Conservation (phyloP, 2,329 filamentous ascomycete genomes). For the Fusarium sp. region DNA sequence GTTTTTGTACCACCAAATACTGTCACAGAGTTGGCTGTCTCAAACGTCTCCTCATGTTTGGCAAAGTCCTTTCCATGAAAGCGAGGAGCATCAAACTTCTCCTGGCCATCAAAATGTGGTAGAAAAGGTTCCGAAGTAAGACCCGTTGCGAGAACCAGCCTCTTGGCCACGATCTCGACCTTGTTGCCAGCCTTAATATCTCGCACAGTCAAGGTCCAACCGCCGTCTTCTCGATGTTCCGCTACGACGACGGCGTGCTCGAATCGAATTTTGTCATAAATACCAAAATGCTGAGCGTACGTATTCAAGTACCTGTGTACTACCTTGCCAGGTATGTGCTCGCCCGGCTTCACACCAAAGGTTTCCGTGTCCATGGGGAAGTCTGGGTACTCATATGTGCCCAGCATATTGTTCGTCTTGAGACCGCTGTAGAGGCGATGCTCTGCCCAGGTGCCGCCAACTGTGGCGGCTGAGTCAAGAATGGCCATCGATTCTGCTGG, state of each 20-base stretch:
- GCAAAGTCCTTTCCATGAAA: conserved; percentile 67
- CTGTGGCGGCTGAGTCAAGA: conserved; percentile 69
- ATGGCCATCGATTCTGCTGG: conserved; percentile 70
- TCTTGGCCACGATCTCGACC: conserved; percentile 58
- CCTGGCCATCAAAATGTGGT: conserved; percentile 63
- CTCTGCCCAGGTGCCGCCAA: conserved; percentile 80
- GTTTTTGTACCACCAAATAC: conserved; percentile 76
- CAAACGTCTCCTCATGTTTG: conserved; percentile 58
- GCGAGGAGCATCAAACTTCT: conserved; percentile 61
- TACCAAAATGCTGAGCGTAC: conserved; percentile 61
- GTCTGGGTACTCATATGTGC: conserved; percentile 81
- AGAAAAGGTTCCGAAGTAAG: conserved; percentile 65
- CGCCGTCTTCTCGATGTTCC: conserved; percentile 59
- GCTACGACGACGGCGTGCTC: conserved; percentile 59
- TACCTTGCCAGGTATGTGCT: conserved; percentile 65
- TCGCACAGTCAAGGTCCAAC: conserved; percentile 56
- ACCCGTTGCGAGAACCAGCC: conserved; percentile 70
- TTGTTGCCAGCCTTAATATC: conserved; percentile 31
- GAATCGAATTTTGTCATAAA: conserved; percentile 59
- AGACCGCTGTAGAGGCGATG: conserved; percentile 78
- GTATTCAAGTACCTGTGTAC: conserved; percentile 64
- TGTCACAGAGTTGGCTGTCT: conserved; percentile 61
- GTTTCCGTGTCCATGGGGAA: conserved; percentile 76
- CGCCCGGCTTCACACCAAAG: conserved; percentile 62
- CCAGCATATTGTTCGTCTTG: conserved; percentile 81